Evolutionary conservation across 1,284 basidiomycete species (phyloP), one percentile per base, ranked within the genome.

Genomic region (Amylostereum areolatum): DNA sequence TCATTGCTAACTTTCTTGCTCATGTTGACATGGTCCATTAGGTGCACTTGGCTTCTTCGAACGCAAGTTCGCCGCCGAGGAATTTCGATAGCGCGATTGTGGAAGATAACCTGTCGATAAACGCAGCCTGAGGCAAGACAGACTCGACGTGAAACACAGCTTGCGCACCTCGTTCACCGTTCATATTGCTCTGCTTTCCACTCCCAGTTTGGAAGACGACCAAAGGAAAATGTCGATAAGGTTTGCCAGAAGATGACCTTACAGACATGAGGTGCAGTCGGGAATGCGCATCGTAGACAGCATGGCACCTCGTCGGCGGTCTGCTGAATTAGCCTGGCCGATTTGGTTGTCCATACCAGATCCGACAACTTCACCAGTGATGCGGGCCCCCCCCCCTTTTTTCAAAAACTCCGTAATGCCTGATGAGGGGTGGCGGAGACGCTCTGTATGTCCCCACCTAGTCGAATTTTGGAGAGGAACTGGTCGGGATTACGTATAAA

Each of bases 131-230:
- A n/a, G n/a, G n/a, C n/a, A n/a, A n/a, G n/a, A n/a, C n/a, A n/a
- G n/a, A n/a, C n/a, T n/a, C n/a, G n/a, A n/a, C n/a, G n/a, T n/a
- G n/a, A n/a, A n/a, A n/a, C n/a, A n/a, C n/a, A n/a, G n/a, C n/a
- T n/a, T n/a, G n/a, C n/a, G n/a, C n/a, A 99, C 96, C 81, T 99
- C 97, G 69, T 99, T 99, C 54, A 84, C 91, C n/a, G 71, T 99
- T 99, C 97, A 99, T 99, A 78, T 99, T 99, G 67, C 92, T 96
- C 72, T 99, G 97, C 3, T 97, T 99, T 46, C 97, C 97, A 51
- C 92, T 97, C 51, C 97, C 97, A 43, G 97, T 99, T 73, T 99
- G 97, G 82, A 97, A 99, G 45, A 99, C 96, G 50, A 99, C 97
- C 35, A 99, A 76, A 28, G 97, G 97, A 76, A 99, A 99, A 70